A percentile compares a stretch with the other conserved stretches of the same genome.
These are phyloP conservation scores for Cryphonectria naterciae DNA, from an alignment of 2,329 filamentous ascomycete genomes.

Conservation along the genomic window DNA sequence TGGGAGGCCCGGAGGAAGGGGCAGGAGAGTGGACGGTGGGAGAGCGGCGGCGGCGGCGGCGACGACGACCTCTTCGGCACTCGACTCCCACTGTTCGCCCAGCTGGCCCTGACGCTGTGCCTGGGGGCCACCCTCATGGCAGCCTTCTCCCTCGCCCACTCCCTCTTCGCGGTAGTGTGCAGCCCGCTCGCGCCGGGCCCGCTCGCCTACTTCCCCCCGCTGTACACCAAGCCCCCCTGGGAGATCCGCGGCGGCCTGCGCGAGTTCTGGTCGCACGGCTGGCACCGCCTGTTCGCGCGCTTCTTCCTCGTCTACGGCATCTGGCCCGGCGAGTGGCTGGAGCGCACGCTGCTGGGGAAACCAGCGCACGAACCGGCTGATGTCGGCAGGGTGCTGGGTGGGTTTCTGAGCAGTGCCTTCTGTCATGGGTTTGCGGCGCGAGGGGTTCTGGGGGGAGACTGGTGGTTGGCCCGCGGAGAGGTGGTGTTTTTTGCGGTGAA, in stretches of 20 bases:
- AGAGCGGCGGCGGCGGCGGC: too few relatives aligned
- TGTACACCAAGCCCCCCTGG: constrained; percentile 47
- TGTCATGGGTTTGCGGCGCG: constrained; percentile 47
- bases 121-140: constrained; percentile 49
- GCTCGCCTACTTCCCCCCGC: constrained; percentile 48
- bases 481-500: constrained; percentile 40
- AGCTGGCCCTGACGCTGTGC: constrained; percentile 43
- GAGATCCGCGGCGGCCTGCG: constrained; percentile 42
- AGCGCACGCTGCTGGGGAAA: constrained; percentile 44
- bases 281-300: constrained; percentile 48
- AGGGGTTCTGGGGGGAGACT: constrained; percentile 43
- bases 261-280: constrained; percentile 48
- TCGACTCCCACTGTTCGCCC: constrained; percentile 37
- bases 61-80: constrained; percentile 40
- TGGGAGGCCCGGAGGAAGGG: not conserved
- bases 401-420: constrained; percentile 45
- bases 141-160: constrained; percentile 47
- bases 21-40: not conserved
- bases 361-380: constrained; percentile 40
- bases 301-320: constrained; percentile 50
- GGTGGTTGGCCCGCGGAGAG: constrained; percentile 38
- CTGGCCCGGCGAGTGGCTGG: constrained; percentile 49
- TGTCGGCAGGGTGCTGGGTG: constrained; percentile 48
- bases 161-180: constrained; percentile 44
- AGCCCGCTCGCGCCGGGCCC: constrained; percentile 44